Percentiles rank a stretch among this genome's conserved stretches.
phyloP scores from a whole-genome alignment of 192 early-diverging fungal genomes.

The Coemansia nantahalensis region DNA sequence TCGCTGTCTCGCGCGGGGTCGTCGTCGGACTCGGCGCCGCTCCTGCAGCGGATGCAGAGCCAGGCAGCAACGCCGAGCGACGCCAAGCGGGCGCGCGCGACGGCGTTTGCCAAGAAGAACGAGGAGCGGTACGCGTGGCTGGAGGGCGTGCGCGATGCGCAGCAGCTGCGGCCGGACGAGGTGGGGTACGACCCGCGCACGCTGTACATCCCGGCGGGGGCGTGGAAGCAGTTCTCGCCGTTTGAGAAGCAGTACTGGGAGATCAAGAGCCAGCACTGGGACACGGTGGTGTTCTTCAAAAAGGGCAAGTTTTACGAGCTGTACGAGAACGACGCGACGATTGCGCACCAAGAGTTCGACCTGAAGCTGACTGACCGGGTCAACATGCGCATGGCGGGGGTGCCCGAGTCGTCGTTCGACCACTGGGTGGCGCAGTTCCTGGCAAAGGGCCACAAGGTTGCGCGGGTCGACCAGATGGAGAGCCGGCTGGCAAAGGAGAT shows the following conservation, averaged over 20 bases:
- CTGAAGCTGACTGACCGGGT: constrained; percentile 93
- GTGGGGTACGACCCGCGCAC: constrained; percentile 91
- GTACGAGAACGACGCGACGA: constrained; percentile 98
- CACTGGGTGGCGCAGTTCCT: constrained; percentile 96
- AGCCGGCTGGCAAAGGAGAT: constrained; percentile 90
- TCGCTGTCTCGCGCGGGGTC: constrained; percentile 11
- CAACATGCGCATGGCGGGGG: constrained; percentile 99
- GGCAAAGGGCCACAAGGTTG: constrained; percentile 93
- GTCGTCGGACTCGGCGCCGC: constrained; percentile 20
- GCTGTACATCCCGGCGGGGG: constrained; percentile 71
- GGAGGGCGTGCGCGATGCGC: constrained; percentile 72
- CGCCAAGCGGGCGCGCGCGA: constrained; percentile 52
- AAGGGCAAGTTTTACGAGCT: constrained; percentile 99
- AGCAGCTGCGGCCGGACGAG: constrained; percentile 64
- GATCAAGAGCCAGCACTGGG: constrained; percentile 92
- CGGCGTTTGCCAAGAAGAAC: constrained; percentile 83
- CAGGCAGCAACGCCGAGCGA: constrained; percentile 23
- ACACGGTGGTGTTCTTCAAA: constrained; percentile 97
- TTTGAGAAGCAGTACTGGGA: constrained; percentile 99
- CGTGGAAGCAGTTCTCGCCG: constrained; percentile 85
- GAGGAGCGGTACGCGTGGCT: constrained; percentile 86
- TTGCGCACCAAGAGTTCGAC: constrained; percentile 95
- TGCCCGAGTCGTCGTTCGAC: constrained; percentile 92
- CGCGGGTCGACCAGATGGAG: constrained; percentile 97
- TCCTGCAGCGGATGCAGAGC: constrained; percentile 8